phyloP scores from a whole-genome alignment of 306 rosid genomes.

The Mimosa pudica region DNA sequence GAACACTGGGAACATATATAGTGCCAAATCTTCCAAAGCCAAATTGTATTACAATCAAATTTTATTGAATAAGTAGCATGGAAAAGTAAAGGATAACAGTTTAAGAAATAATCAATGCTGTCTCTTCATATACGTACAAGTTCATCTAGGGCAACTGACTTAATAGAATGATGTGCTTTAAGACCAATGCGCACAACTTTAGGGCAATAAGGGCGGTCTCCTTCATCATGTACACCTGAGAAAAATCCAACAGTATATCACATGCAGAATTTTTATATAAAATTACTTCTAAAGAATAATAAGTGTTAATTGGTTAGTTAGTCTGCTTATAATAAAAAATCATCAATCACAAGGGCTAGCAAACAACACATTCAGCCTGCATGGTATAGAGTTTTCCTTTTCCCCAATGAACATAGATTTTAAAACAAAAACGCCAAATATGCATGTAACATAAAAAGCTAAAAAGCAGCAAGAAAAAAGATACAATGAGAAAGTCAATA shows the following conservation, averaged over 20 bases:
- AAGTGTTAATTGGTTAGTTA: neutral
- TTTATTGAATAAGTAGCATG: slow-evolving; percentile 7
- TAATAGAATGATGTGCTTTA: slow-evolving; percentile 86
- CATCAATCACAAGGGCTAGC: slow-evolving; percentile 15
- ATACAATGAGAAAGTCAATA: slow-evolving; percentile 40
- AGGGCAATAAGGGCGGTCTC: slow-evolving; percentile 69
- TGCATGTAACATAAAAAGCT: slow-evolving; percentile 7
- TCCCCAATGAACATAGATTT: neutral
- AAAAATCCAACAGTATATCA: slow-evolving; percentile 30
- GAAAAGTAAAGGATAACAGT: slow-evolving; percentile 24
- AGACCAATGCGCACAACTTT: slow-evolving; percentile 92
- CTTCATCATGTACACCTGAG: slow-evolving; percentile 92
- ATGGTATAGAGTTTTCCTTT: slow-evolving; percentile 16
- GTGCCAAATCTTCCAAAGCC: slow-evolving; percentile 18
- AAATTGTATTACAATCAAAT: slow-evolving; percentile 26
- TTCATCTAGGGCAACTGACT: slow-evolving; percentile 75
- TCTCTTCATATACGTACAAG: slow-evolving; percentile 59
- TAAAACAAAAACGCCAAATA: neutral
- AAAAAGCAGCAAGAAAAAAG: slow-evolving; percentile 22
- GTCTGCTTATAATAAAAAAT: slow-evolving; percentile 17
- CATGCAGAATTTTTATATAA: neutral
- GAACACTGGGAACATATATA: slow-evolving; percentile 12
- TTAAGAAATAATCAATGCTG: slow-evolving; percentile 24
- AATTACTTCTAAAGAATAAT: slow-evolving; percentile 1
- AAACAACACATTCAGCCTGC: slow-evolving; percentile 12